Percentiles rank a stretch among this genome's conserved stretches.
These are phyloP conservation scores for Aspergillus pseudoglaucus DNA, from an alignment of 2,329 filamentous ascomycete genomes.

Conservation along the genomic window DNA sequence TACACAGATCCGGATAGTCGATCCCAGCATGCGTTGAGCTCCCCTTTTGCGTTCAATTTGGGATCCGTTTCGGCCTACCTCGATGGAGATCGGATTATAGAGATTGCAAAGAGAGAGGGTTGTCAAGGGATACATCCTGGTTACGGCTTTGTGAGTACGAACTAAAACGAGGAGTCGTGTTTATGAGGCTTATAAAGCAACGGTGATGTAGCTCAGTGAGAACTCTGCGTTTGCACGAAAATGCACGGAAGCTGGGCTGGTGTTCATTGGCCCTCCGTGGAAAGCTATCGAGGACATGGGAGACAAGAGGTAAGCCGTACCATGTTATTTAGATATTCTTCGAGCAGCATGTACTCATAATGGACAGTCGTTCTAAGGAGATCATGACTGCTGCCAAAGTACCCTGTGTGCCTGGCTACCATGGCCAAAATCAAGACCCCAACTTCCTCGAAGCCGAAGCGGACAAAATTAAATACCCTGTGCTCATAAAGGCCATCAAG, in stretches of 20 bases:
- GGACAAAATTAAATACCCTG: conserved; percentile 60
- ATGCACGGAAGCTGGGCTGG: conserved; percentile 81
- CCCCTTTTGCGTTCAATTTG: conserved; percentile 75
- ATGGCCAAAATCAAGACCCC: conserved; percentile 73
- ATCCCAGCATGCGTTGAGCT: conserved; percentile 81
- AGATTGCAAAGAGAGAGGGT: conserved; percentile 74
- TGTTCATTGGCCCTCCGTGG: conserved; percentile 86
- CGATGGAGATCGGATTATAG: conserved; percentile 87
- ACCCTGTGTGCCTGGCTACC: conserved; percentile 93
- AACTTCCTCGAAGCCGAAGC: conserved; percentile 61
- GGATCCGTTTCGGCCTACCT: conserved; percentile 81
- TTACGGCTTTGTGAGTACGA: conserved; percentile 66
- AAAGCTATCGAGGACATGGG: conserved; percentile 77
- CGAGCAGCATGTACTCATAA: conserved; percentile 4
- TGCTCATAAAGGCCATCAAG: conserved; percentile 61
- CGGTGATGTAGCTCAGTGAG: conserved; percentile 59
- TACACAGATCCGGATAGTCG: conserved; percentile 87
- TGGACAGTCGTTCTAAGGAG: conserved; percentile 68
- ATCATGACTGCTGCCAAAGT: conserved; percentile 96
- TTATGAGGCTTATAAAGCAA: not conserved
- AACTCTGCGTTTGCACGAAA: conserved; percentile 84
- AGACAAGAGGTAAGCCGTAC: conserved; percentile 64
- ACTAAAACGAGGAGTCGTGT: not conserved
- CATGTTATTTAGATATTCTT: not conserved
- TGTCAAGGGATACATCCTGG: conserved; percentile 92